Conservation (phyloP, 2,329 filamentous ascomycete species). For the Hypomyces perniciosus region DNA sequence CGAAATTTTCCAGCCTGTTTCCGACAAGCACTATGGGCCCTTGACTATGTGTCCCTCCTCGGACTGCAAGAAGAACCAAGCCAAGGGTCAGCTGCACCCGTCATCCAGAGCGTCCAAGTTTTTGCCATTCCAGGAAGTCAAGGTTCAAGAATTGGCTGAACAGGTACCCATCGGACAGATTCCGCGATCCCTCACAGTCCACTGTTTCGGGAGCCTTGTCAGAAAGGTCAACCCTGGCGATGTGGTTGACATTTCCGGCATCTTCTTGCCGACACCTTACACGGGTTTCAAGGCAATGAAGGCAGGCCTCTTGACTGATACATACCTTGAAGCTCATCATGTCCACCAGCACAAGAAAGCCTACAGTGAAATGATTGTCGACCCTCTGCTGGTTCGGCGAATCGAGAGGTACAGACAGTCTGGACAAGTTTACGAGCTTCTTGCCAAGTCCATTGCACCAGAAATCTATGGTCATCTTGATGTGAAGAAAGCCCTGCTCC, state of each 20-base stretch:
- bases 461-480: slow-evolving; percentile 96
- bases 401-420: slow-evolving; percentile 81
- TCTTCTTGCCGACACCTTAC: slow-evolving; percentile 95
- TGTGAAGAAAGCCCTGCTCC: slow-evolving; percentile 95
- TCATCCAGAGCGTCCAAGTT: slow-evolving; percentile 97
- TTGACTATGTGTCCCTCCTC: slow-evolving; percentile 79
- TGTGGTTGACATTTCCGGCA: slow-evolving; percentile 86
- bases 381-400: slow-evolving; percentile 69
- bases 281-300: slow-evolving; percentile 98
- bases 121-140: slow-evolving; percentile 94
- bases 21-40: slow-evolving; percentile 83
- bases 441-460: slow-evolving; percentile 92
- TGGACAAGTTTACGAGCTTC: slow-evolving; percentile 90
- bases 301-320: slow-evolving; percentile 93
- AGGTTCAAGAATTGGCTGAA: slow-evolving; percentile 98
- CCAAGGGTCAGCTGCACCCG: slow-evolving; percentile 87
- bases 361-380: slow-evolving; percentile 85
- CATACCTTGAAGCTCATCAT: slow-evolving; percentile 90
- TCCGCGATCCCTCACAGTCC: slow-evolving; percentile 79
- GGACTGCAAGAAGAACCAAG: slow-evolving; percentile 86
- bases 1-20: slow-evolving; percentile 96
- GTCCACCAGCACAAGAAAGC: slow-evolving; percentile 97
- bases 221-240: slow-evolving; percentile 89
- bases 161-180: slow-evolving; percentile 98
- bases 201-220: slow-evolving; percentile 82